Conservation (phyloP, 306 rosid genomes). For the Dicorynia guianensis region DNA sequence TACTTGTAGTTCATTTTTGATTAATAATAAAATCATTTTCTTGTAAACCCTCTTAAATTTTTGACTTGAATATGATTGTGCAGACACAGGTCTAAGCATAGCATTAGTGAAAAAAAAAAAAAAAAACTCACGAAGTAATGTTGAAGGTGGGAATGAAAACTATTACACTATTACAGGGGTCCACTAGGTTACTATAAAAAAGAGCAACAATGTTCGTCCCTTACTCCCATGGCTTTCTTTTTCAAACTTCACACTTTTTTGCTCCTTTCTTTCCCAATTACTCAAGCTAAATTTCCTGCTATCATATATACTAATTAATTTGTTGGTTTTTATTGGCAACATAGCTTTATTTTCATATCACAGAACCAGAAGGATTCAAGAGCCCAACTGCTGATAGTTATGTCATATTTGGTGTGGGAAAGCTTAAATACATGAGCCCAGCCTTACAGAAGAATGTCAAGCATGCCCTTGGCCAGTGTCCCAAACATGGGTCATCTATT, state of each 20-base stretch:
- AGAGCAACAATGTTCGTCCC: conserved; percentile 60
- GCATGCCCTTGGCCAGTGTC: conserved; percentile 59
- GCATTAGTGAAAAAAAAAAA: conserved; percentile 65
- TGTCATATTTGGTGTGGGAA: conserved; percentile 63
- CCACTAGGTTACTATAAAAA: conserved; percentile 61
- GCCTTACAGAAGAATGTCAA: conserved; percentile 51
- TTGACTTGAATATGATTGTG: conserved; percentile 46
- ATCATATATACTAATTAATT: neutral
- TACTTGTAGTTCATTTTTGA: too few relatives aligned
- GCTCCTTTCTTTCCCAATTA: neutral
- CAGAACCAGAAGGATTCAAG: conserved; percentile 65
- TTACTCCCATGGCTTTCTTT: neutral
- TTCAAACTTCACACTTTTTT: neutral
- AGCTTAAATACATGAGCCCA: conserved; percentile 64
- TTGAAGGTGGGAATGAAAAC: conserved; percentile 65
- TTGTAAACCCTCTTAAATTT: neutral
- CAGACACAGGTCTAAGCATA: conserved; percentile 57
- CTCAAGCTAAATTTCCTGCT: neutral
- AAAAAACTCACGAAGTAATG: conserved; percentile 67
- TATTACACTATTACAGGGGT: conserved; percentile 64
- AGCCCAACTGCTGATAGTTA: conserved; percentile 63
- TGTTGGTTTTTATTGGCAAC: neutral
- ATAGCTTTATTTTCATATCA: conserved; percentile 59
- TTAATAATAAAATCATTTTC: too few relatives aligned
- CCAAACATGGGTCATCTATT: conserved; percentile 53